These are phyloP conservation scores for Tuber melanosporum DNA, from an alignment of 495 filamentous ascomycete species.

Conservation along the genomic window DNA sequence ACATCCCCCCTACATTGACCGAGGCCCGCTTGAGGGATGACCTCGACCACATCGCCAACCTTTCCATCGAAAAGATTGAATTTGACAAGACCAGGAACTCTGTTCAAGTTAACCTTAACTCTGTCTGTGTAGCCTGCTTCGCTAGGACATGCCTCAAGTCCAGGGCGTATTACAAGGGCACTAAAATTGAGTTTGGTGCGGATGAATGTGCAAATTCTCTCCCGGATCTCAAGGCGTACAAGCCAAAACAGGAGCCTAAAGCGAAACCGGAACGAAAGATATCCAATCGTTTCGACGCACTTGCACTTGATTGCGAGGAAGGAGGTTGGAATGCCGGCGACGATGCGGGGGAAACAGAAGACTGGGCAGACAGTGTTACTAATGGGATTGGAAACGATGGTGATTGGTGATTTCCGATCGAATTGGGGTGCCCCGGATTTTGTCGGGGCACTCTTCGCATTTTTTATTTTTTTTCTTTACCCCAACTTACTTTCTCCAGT, in stretches of 20 bases:
- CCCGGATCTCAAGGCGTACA: constrained; percentile 36
- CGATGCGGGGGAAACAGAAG: constrained; percentile 22
- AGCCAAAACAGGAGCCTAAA: constrained; percentile 18
- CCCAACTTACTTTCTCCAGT: background rate
- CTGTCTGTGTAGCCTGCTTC: constrained; percentile 67
- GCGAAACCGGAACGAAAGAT: constrained; percentile 17
- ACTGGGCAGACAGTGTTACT: constrained; percentile 16
- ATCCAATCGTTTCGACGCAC: constrained; percentile 31
- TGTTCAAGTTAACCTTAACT: constrained; percentile 63
- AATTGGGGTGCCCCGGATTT: background rate
- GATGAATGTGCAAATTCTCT: constrained; percentile 70
- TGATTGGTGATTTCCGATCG: constrained; percentile 10
- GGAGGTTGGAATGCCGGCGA: constrained; percentile 12
- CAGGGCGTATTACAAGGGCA: constrained; percentile 64
- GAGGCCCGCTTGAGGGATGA: constrained; percentile 62
- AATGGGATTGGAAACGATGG: constrained; percentile 15
- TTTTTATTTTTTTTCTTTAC: background rate
- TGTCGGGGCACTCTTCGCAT: background rate
- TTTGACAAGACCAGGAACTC: constrained; percentile 53
- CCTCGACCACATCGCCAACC: constrained; percentile 74
- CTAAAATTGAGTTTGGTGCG: constrained; percentile 61
- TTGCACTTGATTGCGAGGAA: constrained; percentile 20
- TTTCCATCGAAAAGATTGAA: constrained; percentile 61
- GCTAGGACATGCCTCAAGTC: constrained; percentile 76
- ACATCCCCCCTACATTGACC: constrained; percentile 54